Conservation (phyloP, 2,329 filamentous ascomycete genomes). For the Fusarium chaquense region DNA sequence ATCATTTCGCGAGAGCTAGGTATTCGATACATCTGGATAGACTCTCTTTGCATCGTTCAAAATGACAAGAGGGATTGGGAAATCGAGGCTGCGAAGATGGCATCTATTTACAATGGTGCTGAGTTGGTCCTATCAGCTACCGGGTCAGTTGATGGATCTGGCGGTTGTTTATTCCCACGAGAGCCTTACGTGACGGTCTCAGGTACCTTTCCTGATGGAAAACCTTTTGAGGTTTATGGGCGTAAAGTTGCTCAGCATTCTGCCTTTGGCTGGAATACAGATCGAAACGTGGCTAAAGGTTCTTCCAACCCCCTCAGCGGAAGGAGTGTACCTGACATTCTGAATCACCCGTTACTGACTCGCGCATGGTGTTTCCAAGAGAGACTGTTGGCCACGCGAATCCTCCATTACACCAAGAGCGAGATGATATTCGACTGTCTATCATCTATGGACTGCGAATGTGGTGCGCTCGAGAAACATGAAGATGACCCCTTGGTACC, state of each 20-base stretch:
- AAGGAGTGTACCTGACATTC: background rate
- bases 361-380: constrained; percentile 51
- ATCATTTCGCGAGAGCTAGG: constrained; percentile 35
- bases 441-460: constrained; percentile 44
- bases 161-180: constrained; percentile 41
- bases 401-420: constrained; percentile 48
- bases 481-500: constrained; percentile 31
- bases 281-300: constrained; percentile 9
- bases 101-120: constrained; percentile 44
- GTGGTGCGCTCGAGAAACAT: constrained; percentile 35
- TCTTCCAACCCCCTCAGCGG: constrained; percentile 20
- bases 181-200: constrained; percentile 21
- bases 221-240: constrained; percentile 35
- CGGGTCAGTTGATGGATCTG: constrained; percentile 31
- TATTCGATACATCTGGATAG: constrained; percentile 46
- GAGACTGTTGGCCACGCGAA: constrained; percentile 44
- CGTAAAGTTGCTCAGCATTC: constrained; percentile 18
- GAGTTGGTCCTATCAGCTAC: constrained; percentile 45
- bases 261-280: constrained; percentile 31
- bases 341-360: constrained; percentile 36
- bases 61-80: constrained; percentile 45
- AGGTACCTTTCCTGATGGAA: constrained; percentile 21
- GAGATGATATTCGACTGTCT: constrained; percentile 47
- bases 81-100: constrained; percentile 47
- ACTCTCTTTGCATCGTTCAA: constrained; percentile 48